Evolutionary conservation across 495 filamentous ascomycete genomes (phyloP).

Genomic region (Echria macrotheca): DNA sequence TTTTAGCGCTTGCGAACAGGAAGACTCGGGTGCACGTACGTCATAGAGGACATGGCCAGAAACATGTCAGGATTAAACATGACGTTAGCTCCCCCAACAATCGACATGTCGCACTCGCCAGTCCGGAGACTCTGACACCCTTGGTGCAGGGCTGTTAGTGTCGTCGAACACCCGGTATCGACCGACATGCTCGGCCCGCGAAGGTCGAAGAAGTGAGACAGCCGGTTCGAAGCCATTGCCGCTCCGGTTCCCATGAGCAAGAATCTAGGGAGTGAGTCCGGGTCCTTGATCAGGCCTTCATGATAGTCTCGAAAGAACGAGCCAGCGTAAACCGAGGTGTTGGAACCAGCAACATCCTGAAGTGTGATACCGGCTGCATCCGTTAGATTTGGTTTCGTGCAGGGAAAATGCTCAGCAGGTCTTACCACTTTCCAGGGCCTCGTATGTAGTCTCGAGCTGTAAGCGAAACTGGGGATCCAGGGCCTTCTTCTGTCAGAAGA

Average conservation of each 20-base stretch:
- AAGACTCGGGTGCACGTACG: conserved; percentile 5
- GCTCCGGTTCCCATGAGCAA: conserved; percentile 48
- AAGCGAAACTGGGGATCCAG: conserved; percentile 45
- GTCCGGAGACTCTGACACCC: conserved; percentile 45
- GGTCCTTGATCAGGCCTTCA: conserved; percentile 32
- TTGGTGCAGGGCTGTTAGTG: conserved; percentile 45
- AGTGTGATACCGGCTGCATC: conserved; percentile 28
- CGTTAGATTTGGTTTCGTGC: conserved; percentile 7
- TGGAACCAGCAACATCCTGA: conserved; percentile 29
- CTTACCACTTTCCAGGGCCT: conserved; percentile 52
- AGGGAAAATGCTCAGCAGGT: not conserved
- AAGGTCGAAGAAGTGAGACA: conserved; percentile 55
- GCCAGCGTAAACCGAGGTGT: conserved; percentile 42
- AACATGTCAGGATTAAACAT: conserved; percentile 32
- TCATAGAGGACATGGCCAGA: conserved; percentile 32
- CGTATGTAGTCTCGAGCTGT: conserved; percentile 56
- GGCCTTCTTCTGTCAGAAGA: conserved; percentile 15
- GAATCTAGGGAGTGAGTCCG: conserved; percentile 31
- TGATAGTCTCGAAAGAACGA: conserved; percentile 41
- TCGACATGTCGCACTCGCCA: conserved; percentile 43
- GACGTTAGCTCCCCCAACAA: conserved; percentile 39
- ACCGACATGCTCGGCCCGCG: conserved; percentile 52
- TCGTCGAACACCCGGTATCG: conserved; percentile 56
- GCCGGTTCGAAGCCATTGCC: conserved; percentile 47
- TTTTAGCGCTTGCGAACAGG: not conserved